These are phyloP conservation scores for Trametes elegans DNA, from an alignment of 768 basidiomycete species.

Conservation along the genomic window DNA sequence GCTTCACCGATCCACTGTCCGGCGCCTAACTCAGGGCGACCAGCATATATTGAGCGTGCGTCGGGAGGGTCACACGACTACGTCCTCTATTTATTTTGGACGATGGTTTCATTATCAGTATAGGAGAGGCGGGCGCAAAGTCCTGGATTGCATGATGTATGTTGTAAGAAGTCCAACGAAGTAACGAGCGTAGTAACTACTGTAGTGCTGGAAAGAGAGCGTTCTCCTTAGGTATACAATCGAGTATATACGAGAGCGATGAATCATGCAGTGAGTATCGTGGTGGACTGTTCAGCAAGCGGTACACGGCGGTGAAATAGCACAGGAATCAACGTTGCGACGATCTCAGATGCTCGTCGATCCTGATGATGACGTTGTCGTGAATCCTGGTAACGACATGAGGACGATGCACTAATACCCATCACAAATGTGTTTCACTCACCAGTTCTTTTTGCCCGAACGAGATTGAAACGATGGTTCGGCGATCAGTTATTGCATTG, in stretches of 20 bases:
- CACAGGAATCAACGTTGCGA: no score
- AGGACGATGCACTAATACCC: no score
- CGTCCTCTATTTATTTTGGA: no score
- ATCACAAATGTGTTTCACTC: no score
- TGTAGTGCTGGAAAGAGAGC: neutral
- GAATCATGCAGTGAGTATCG: neutral
- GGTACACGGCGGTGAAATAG: no score
- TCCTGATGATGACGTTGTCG: conserved; percentile 9
- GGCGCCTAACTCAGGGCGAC: no score
- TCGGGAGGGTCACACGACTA: no score
- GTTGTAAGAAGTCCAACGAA: neutral
- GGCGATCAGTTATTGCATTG: neutral
- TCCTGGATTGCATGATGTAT: neutral
- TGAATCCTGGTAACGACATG: neutral
- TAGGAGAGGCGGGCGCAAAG: neutral
- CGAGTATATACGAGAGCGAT: neutral
- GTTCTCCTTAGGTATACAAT: neutral
- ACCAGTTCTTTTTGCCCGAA: conserved; percentile 14
- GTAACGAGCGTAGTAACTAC: neutral
- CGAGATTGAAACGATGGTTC: neutral
- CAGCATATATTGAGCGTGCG: no score
- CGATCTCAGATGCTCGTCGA: neutral
- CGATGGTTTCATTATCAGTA: no score
- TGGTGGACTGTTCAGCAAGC: neutral
- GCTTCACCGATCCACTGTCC: neutral